Evolutionary conservation across 2,329 filamentous ascomycete genomes (phyloP).

Genomic region (Diaporthe sp.): DNA sequence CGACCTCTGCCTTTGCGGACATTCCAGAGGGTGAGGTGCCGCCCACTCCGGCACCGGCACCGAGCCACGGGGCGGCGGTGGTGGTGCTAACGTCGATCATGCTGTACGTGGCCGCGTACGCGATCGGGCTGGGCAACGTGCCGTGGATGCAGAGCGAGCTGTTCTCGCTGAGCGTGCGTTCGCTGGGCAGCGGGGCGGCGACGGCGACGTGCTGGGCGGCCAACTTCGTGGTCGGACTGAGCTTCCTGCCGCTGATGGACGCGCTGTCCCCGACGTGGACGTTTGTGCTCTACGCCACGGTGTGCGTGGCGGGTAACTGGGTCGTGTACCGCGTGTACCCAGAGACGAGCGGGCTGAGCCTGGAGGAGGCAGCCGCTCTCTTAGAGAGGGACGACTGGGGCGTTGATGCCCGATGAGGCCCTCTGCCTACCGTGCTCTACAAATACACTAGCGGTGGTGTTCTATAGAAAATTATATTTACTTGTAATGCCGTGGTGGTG

Average conservation of each 20-base stretch:
- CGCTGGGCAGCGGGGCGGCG: conserved; percentile 78
- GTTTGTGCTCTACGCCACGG: conserved; percentile 82
- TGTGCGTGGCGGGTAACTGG: conserved; percentile 79
- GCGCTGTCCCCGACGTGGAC: conserved; percentile 79
- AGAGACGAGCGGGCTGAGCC: conserved; percentile 84
- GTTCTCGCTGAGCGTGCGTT: conserved; percentile 83
- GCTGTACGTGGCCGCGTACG: conserved; percentile 88
- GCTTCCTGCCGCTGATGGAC: conserved; percentile 91
- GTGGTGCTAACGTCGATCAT: conserved; percentile 83
- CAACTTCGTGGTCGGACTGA: conserved; percentile 88
- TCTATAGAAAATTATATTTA: background rate
- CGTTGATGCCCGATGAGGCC: background rate
- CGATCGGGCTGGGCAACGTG: conserved; percentile 89
- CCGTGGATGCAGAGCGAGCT: conserved; percentile 97
- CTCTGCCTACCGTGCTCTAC: background rate
- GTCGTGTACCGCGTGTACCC: conserved; percentile 84
- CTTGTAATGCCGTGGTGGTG: background rate
- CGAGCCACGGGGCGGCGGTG: conserved; percentile 56
- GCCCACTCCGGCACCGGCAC: conserved; percentile 42
- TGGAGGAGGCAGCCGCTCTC: conserved; percentile 84
- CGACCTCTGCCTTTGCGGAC: conserved; percentile 41
- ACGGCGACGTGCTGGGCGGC: conserved; percentile 89
- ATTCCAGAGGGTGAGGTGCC: conserved; percentile 40
- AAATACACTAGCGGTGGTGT: background rate
- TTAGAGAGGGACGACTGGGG: conserved; percentile 83